Evolutionary conservation across 768 basidiomycete genomes (phyloP).

Genomic region (Grammothele lineata): DNA sequence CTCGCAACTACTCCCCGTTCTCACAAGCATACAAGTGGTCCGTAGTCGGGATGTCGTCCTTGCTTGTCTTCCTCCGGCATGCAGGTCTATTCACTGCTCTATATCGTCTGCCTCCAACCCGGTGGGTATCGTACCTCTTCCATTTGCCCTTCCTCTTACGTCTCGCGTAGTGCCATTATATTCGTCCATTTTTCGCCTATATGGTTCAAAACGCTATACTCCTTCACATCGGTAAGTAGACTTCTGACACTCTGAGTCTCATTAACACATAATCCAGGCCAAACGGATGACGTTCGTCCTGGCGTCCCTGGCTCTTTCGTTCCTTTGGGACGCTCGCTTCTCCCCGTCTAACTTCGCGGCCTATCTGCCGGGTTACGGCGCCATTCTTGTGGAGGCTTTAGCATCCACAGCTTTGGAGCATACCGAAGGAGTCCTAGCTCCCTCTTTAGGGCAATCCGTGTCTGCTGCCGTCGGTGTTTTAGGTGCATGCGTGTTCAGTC

Average conservation of each 20-base stretch:
- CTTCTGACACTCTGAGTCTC: not conserved
- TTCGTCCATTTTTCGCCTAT: slow-evolving; percentile 67
- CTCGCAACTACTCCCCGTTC: not conserved
- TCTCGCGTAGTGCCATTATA: slow-evolving; percentile 50
- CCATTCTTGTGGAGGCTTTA: slow-evolving; percentile 54
- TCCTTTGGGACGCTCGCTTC: slow-evolving; percentile 50
- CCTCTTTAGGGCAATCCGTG: slow-evolving; percentile 53
- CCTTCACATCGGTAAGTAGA: slow-evolving; percentile 42
- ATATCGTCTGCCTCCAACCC: slow-evolving; percentile 59
- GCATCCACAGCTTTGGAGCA: slow-evolving; percentile 61
- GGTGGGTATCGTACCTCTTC: slow-evolving; percentile 37
- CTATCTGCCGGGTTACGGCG: slow-evolving; percentile 62
- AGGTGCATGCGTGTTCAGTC: slow-evolving; percentile 58
- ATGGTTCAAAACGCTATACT: slow-evolving; percentile 56
- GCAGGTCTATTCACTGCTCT: slow-evolving; percentile 65
- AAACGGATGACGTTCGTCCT: slow-evolving; percentile 45
- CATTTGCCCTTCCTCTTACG: not conserved
- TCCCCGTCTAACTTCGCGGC: slow-evolving; percentile 38
- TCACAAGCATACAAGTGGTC: slow-evolving; percentile 53
- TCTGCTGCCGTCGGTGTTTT: slow-evolving; percentile 52
- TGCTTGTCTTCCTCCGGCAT: slow-evolving; percentile 60
- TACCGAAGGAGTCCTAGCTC: slow-evolving; percentile 52
- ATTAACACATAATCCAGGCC: slow-evolving; percentile 44
- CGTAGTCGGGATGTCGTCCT: slow-evolving; percentile 60
- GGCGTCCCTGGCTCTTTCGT: slow-evolving; percentile 48